Evolutionary conservation across 495 filamentous ascomycete species (phyloP).

Genomic region (Thozetella sp.): DNA sequence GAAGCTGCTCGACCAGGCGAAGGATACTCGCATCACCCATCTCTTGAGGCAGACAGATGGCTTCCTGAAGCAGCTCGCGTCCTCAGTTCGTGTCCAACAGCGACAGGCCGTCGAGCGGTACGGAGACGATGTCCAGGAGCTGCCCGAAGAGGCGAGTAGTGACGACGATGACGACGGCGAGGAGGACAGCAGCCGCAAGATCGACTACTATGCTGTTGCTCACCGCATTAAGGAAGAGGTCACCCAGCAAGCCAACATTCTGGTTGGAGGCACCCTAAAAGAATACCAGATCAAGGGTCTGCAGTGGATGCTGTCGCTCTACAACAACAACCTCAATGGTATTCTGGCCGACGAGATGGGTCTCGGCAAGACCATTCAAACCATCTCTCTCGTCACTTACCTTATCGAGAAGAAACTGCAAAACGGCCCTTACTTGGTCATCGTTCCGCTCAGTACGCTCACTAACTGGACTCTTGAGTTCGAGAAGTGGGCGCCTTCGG

Average conservation of each 20-base stretch:
- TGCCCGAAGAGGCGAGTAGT: constrained; percentile 62
- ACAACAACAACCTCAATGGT: constrained; percentile 99
- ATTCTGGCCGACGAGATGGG: constrained; percentile 99
- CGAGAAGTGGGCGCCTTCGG: constrained; percentile 95
- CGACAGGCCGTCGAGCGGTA: constrained; percentile 78
- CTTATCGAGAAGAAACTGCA: constrained; percentile 95
- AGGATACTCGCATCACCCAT: constrained; percentile 98
- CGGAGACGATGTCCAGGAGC: constrained; percentile 60
- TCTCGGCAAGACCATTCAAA: constrained; percentile 99
- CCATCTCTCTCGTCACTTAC: constrained; percentile 95
- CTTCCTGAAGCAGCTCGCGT: constrained; percentile 92
- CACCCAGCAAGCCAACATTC: constrained; percentile 74
- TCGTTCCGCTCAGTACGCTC: constrained; percentile 92
- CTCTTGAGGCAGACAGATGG: constrained; percentile 94
- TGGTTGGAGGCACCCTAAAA: constrained; percentile 90
- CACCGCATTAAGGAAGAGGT: constrained; percentile 94
- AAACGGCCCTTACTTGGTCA: constrained; percentile 91
- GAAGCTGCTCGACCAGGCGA: constrained; percentile 94
- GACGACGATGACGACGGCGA: constrained; percentile 65
- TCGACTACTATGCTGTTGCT: constrained; percentile 98
- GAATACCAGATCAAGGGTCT: constrained; percentile 98
- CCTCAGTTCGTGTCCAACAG: constrained; percentile 90
- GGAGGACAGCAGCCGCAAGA: constrained; percentile 71
- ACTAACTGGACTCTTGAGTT: constrained; percentile 99
- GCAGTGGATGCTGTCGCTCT: constrained; percentile 99